Percentiles rank a stretch among this genome's conserved stretches.
Conservation (phyloP, 345 rosid genomes). For the Dipteronia dyeriana region DNA sequence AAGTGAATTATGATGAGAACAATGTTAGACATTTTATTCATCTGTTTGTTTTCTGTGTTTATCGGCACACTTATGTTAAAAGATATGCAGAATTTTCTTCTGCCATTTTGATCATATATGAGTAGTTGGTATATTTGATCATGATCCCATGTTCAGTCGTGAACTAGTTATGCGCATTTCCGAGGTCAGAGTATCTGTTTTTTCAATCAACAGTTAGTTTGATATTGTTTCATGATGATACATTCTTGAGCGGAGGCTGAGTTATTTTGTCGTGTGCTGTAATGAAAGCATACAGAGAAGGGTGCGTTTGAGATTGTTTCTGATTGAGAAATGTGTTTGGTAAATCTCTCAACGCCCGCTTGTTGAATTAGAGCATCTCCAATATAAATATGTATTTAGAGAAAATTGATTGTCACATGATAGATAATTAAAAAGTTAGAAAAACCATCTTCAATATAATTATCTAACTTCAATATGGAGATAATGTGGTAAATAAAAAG, state of each 20-base stretch:
- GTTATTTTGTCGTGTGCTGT: not conserved
- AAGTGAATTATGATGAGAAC: slow-evolving; percentile 11
- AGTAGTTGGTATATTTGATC: not conserved
- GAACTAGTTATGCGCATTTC: slow-evolving; percentile 6
- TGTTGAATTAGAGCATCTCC: too few species aligned
- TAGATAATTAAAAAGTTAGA: too few species aligned
- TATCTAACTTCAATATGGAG: too few species aligned
- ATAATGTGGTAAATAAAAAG: too few species aligned
- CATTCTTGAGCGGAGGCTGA: not conserved
- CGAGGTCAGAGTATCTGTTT: not conserved
- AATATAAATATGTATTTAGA: too few species aligned
- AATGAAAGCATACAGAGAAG: not conserved
- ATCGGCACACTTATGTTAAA: slow-evolving; percentile 11
- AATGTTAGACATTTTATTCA: not conserved
- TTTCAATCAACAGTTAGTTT: not conserved
- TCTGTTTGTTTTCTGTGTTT: not conserved
- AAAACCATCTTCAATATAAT: too few species aligned
- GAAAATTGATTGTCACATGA: too few species aligned
- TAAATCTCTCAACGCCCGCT: too few species aligned
- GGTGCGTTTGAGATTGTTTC: too few species aligned
- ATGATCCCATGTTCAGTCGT: not conserved
- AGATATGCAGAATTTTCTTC: slow-evolving; percentile 22
- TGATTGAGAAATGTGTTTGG: too few species aligned
- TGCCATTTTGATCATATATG: slow-evolving; percentile 5
- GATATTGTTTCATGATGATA: not conserved